A percentile compares a stretch with the other conserved stretches of the same genome.
These are phyloP conservation scores for Silene latifolia DNA, from an alignment of 148 eudicot genomes.

Conservation along the genomic window DNA sequence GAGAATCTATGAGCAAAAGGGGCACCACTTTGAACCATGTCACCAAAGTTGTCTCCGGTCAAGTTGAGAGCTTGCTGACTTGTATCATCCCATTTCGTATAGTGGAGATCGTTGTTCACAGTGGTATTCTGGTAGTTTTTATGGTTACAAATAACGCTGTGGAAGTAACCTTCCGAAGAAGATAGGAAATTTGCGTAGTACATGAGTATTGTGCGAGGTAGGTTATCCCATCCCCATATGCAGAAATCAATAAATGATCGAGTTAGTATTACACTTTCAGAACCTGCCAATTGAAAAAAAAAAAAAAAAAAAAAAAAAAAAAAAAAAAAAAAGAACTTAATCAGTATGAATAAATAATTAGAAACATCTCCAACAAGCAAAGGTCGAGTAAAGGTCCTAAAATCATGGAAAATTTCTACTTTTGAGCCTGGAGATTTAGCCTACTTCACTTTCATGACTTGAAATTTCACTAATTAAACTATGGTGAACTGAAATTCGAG, in stretches of 20 bases:
- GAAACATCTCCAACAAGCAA: not conserved
- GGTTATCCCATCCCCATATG: constrained; percentile 95
- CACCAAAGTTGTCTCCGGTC: constrained; percentile 52
- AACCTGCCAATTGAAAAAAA: constrained; percentile 44
- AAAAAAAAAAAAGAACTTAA: not conserved
- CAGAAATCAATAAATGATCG: constrained; percentile 80
- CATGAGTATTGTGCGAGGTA: constrained; percentile 90
- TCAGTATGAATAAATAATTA: not conserved
- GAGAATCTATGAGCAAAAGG: constrained; percentile 71
- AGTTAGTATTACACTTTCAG: constrained; percentile 73
- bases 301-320: too few species aligned
- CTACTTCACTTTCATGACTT: not conserved
- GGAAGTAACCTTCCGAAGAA: constrained; percentile 86
- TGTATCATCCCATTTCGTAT: constrained; percentile 56
- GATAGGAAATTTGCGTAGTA: constrained; percentile 81
- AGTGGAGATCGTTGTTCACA: constrained; percentile 72
- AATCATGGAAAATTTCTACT: too few species aligned
- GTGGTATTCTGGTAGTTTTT: constrained; percentile 93
- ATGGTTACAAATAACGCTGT: constrained; percentile 82
- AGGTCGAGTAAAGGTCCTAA: not conserved
- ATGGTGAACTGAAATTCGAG: not conserved
- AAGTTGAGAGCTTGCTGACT: constrained; percentile 59
- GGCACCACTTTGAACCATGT: constrained; percentile 73
- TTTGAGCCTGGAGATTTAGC: too few species aligned
- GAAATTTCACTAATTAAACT: not conserved